Conservation (phyloP, 106 monocot species). For the Dendrobium chrysotoxum region DNA sequence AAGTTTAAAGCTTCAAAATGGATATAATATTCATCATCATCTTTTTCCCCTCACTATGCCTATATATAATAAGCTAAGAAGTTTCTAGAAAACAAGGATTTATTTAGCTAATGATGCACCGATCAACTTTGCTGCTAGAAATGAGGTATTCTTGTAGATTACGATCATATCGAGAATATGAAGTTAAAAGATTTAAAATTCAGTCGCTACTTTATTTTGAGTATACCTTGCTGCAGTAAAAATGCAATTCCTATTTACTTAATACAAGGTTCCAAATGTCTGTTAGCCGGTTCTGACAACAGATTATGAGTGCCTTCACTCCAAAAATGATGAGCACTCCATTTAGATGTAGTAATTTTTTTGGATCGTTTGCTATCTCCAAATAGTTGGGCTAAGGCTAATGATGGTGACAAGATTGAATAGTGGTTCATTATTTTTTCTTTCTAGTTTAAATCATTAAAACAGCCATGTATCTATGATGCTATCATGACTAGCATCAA, state of each 20-base stretch:
- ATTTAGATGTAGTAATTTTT: background rate
- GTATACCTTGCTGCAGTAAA: too few relatives aligned
- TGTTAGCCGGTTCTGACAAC: background rate
- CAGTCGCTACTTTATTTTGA: too few relatives aligned
- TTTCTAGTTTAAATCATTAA: background rate
- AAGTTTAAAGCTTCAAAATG: too few relatives aligned
- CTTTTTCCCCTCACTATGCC: too few relatives aligned
- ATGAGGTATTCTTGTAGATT: too few relatives aligned
- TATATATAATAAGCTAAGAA: too few relatives aligned
- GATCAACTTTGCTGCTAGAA: too few relatives aligned
- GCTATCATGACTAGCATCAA: background rate
- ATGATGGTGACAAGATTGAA: background rate
- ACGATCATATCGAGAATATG: too few relatives aligned
- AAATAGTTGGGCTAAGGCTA: background rate
- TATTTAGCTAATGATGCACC: too few relatives aligned
- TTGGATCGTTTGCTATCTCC: background rate
- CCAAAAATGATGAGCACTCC: background rate
- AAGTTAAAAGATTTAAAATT: too few relatives aligned
- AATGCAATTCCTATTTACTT: background rate
- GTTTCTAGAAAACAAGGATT: too few relatives aligned
- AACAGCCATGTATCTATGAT: background rate
- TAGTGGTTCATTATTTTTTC: background rate
- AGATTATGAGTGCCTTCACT: background rate
- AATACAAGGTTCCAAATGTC: background rate
- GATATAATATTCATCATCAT: too few relatives aligned